phyloP scores from a whole-genome alignment of 176 grass and related monocot species.

The Aegilops sharonensis region DNA sequence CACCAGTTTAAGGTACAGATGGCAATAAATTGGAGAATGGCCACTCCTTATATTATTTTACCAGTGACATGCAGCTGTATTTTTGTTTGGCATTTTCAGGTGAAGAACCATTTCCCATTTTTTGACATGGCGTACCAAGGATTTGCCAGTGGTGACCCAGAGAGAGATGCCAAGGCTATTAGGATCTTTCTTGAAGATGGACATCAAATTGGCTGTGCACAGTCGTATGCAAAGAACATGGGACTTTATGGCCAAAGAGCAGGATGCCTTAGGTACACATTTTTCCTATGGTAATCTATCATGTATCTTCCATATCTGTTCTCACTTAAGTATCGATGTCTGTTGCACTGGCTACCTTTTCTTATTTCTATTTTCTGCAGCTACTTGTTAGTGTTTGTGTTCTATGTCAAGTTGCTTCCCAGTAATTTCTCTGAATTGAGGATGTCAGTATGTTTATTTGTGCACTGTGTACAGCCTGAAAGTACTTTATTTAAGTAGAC shows the following conservation, averaged over 20 bases:
- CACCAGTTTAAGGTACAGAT: slow-evolving; percentile 73
- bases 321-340: background rate
- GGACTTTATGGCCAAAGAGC: slow-evolving; percentile 89
- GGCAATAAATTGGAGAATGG: background rate
- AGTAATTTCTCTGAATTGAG: background rate
- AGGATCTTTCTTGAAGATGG: slow-evolving; percentile 93
- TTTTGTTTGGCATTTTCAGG: slow-evolving; percentile 38
- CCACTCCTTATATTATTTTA: background rate
- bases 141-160: slow-evolving; percentile 93
- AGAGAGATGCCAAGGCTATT: slow-evolving; percentile 90
- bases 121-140: slow-evolving; percentile 99
- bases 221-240: slow-evolving; percentile 96
- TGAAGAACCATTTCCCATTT: slow-evolving; percentile 89
- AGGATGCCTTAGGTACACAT: slow-evolving; percentile 76
- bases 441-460: background rate
- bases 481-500: background rate
- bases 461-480: background rate
- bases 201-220: slow-evolving; percentile 86
- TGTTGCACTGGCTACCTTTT: background rate
- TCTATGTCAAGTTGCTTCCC: background rate
- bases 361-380: slow-evolving; percentile 16
- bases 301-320: background rate
- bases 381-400: background rate
- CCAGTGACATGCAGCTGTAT: background rate
- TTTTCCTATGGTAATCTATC: background rate